Evolutionary conservation across 257 asterid genomes (phyloP).

Genomic region (Solanum virginianum): DNA sequence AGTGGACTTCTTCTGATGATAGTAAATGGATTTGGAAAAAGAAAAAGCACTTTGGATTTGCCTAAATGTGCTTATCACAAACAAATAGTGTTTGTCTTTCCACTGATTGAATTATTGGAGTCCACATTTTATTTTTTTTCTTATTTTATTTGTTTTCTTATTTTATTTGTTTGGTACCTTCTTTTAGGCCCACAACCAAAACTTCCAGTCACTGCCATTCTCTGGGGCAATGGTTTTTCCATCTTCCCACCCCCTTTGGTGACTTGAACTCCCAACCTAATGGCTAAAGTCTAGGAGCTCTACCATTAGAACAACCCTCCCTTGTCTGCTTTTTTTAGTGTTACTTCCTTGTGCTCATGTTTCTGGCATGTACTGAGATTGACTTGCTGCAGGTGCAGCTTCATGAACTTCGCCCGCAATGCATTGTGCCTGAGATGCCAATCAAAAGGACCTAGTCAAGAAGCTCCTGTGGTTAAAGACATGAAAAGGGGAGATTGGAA

Average conservation of each 20-base stretch:
- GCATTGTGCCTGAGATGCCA: conserved; percentile 48
- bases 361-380: not conserved
- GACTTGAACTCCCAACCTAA: not conserved
- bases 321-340: not conserved
- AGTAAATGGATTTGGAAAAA: not conserved
- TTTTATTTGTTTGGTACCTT: not conserved
- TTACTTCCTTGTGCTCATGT: not conserved
- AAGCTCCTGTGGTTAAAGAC: conserved; percentile 9
- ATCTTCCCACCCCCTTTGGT: not conserved
- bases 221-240: not conserved
- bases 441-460: conserved; percentile 30
- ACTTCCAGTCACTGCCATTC: not conserved
- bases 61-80: not conserved
- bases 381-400: conserved; percentile 61
- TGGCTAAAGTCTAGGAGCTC: not conserved
- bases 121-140: not conserved
- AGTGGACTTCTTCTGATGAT: not conserved
- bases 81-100: not conserved
- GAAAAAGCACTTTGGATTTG: not conserved
- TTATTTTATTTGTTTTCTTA: not conserved
- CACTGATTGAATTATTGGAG: not conserved
- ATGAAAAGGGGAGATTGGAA: conserved; percentile 82
- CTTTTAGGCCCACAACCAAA: not conserved
- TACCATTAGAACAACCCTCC: not conserved
- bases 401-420: conserved; percentile 69